These are phyloP conservation scores for bread wheat (Triticum aestivum) DNA, from an alignment of 176 grass and related monocot genomes.

Conservation along the genomic window IWGSC_CS_RefSeq_v2.1 NC_057798.1:460287879-460288378, in stretches of 20 bases:
- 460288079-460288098: background rate
- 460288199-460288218: too few relatives aligned
- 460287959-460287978: background rate
- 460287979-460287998: constrained; percentile 2
- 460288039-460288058: constrained; percentile 80
- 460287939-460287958: background rate
- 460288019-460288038: constrained; percentile 79
- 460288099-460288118: background rate
- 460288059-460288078: constrained; percentile 30
- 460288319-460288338: too few relatives aligned
- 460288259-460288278: too few relatives aligned
- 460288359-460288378: too few relatives aligned
- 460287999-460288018: constrained; percentile 71
- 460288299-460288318: too few relatives aligned
- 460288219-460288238: too few relatives aligned
- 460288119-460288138: background rate
- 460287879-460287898: constrained; percentile 67
- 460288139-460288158: background rate
- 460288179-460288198: too few relatives aligned
- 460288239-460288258: too few relatives aligned
- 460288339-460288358: too few relatives aligned
- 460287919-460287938: background rate
- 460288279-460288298: too few relatives aligned
- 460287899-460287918: constrained; percentile 56
- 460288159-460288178: too few relatives aligned